phyloP scores from a whole-genome alignment of 305 asterid genomes.

The Fraxinus platypoda region DNA sequence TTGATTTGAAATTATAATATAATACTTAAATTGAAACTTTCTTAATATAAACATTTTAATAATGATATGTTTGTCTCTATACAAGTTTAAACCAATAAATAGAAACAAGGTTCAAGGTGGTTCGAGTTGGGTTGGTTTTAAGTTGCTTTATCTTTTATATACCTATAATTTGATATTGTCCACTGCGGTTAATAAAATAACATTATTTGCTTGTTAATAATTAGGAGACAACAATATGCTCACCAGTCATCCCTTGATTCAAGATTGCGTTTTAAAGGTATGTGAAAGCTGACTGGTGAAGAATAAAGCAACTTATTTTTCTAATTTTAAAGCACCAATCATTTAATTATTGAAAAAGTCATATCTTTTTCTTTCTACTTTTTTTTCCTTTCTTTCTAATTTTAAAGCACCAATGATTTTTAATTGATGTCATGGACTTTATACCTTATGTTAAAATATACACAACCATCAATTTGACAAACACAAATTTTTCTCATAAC shows the following conservation, averaged over 20 bases:
- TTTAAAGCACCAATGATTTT: not conserved
- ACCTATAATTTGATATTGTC: no score
- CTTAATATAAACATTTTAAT: no score
- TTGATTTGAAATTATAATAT: no score
- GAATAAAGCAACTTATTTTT: constrained; percentile 13
- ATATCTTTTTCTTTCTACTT: not conserved
- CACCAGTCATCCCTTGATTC: not conserved
- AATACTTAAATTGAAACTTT: no score
- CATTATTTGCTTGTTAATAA: not conserved
- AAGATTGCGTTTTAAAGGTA: not conserved
- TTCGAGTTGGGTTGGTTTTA: no score
- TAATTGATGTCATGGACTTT: not conserved
- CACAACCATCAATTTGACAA: not conserved
- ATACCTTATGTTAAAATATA: not conserved
- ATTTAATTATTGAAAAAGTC: not conserved
- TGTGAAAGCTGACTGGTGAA: constrained; percentile 25
- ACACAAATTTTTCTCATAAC: not conserved
- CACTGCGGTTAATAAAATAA: not conserved
- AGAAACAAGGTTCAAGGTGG: no score
- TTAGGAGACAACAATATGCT: constrained; percentile 8
- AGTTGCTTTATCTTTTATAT: no score
- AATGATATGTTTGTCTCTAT: not conserved
- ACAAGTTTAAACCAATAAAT: not conserved
- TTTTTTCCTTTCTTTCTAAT: not conserved
- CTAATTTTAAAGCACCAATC: constrained; percentile 14